These are phyloP conservation scores for Exutisphaerella laricina DNA, from an alignment of 2,329 filamentous ascomycete genomes.

Conservation along the genomic window DNA sequence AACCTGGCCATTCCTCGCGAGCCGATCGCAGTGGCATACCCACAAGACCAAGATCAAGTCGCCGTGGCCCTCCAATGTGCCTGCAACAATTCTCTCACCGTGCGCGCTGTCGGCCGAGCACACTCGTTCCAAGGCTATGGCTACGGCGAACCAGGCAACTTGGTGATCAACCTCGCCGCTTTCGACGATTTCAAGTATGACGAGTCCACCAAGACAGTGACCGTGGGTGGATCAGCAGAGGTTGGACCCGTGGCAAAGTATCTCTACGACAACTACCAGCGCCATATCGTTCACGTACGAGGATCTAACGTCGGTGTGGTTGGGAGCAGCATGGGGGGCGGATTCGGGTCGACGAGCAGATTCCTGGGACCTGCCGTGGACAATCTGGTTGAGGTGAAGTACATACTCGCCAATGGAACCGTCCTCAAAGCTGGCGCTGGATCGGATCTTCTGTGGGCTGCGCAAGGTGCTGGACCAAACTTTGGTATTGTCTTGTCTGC, in stretches of 20 bases:
- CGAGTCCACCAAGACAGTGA: not conserved
- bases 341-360: not conserved
- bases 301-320: not conserved
- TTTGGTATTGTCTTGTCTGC: constrained; percentile 12
- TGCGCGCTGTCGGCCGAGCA: not conserved
- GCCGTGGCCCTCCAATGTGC: not conserved
- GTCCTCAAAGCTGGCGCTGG: not conserved
- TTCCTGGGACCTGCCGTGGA: not conserved
- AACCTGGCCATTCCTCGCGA: not conserved
- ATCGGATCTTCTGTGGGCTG: constrained; percentile 15
- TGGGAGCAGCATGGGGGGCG: not conserved
- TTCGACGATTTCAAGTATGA: not conserved
- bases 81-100: not conserved
- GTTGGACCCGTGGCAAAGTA: not conserved
- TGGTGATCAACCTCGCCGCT: not conserved
- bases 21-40: not conserved
- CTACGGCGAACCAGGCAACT: not conserved
- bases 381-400: not conserved
- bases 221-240: not conserved
- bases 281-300: not conserved
- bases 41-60: not conserved
- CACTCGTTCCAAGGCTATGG: not conserved
- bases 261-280: not conserved
- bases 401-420: not conserved
- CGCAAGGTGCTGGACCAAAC: constrained; percentile 16